These are phyloP conservation scores for Plasmodium relictum DNA, from an alignment of 169 alveolate species.

Conservation along the genomic window DNA sequence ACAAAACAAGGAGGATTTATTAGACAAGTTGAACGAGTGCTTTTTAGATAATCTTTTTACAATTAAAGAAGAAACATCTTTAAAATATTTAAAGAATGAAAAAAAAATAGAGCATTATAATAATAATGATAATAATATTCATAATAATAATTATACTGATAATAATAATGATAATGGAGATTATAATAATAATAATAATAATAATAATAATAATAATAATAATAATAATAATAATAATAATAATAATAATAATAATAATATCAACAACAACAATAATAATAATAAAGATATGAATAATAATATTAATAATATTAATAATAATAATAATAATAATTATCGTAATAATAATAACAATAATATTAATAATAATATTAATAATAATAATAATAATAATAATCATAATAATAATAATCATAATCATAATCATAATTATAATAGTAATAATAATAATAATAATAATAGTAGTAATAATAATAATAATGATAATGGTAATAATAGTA, in stretches of 20 bases:
- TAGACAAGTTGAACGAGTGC: slow-evolving; percentile 13
- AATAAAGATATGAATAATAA: neutral
- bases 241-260: neutral
- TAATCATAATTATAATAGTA: neutral
- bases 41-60: slow-evolving; percentile 11
- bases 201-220: neutral
- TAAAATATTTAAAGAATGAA: neutral
- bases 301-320: neutral
- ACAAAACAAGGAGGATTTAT: slow-evolving; percentile 18
- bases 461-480: neutral
- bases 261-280: neutral
- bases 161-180: neutral
- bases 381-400: too few relatives aligned
- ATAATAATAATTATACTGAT: neutral
- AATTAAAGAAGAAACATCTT: slow-evolving; percentile 1
- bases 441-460: neutral
- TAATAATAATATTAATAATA: neutral
- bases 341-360: neutral
- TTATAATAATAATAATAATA: neutral
- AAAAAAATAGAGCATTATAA: neutral
- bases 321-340: neutral
- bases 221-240: neutral
- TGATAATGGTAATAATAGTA: neutral
- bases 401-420: neutral
- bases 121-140: too few relatives aligned